Evolutionary conservation across 108 stramenopile species (phyloP).

Genomic region (Pseudonitzschia delicatissima): DNA sequence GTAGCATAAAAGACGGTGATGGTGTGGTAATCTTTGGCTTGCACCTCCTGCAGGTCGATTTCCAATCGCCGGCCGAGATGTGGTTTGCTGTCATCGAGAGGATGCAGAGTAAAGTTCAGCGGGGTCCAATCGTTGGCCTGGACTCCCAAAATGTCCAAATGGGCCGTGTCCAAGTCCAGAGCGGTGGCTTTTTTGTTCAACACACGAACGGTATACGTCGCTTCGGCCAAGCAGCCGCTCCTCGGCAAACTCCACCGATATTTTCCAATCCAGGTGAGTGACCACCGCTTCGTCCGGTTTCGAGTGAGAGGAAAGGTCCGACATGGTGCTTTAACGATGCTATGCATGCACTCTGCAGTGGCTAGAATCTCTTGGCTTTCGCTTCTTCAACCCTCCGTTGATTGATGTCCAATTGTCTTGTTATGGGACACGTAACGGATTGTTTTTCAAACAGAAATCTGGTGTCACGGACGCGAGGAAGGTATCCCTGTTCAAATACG

Average conservation of each 20-base stretch:
- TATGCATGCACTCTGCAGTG: no score
- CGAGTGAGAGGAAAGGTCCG: slow-evolving; percentile 57
- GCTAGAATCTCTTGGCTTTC: no score
- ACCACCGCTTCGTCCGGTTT: slow-evolving; percentile 56
- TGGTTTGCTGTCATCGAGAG: slow-evolving; percentile 29
- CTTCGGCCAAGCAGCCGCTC: slow-evolving; percentile 48
- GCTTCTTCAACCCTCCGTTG: no score
- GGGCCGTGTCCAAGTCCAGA: slow-evolving; percentile 56
- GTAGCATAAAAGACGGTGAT: slow-evolving; percentile 82
- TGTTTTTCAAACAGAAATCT: no score
- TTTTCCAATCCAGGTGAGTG: slow-evolving; percentile 61
- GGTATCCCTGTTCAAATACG: no score
- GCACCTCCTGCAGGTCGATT: slow-evolving; percentile 27
- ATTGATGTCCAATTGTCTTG: no score
- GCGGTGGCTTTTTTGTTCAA: background rate
- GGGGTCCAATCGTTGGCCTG: slow-evolving; percentile 28
- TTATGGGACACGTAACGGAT: no score
- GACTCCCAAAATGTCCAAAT: slow-evolving; percentile 51
- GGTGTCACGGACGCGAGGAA: no score
- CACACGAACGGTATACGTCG: slow-evolving; percentile 52
- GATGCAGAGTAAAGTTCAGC: slow-evolving; percentile 35
- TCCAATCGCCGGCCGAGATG: slow-evolving; percentile 55
- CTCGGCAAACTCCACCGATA: slow-evolving; percentile 57
- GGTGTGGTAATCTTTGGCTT: background rate
- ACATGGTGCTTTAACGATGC: no score